Conservation (phyloP, 768 basidiomycete species). For the Phaffia tasmanica region DNA sequence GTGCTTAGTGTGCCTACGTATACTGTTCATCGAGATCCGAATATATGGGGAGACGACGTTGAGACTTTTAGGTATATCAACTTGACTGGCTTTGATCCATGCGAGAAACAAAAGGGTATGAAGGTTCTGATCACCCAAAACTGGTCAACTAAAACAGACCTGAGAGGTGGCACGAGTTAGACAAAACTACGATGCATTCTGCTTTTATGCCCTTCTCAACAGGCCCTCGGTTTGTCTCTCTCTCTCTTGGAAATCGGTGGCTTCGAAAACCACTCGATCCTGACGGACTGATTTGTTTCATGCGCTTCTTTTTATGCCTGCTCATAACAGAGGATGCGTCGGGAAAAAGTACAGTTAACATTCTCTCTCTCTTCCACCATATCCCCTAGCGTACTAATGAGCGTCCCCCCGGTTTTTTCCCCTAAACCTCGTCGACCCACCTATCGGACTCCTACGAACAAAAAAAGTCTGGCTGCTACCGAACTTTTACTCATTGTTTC, state of each 20-base stretch:
- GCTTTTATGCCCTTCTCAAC: conserved; percentile 77
- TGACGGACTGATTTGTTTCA: too few species aligned
- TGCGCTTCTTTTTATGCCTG: too few species aligned
- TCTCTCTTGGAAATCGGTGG: too few species aligned
- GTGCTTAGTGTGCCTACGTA: conserved; percentile 43
- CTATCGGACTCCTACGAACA: not conserved
- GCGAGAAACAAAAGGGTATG: conserved; percentile 73
- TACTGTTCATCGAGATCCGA: not conserved
- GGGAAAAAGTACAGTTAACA: conserved; percentile 25
- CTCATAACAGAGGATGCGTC: conserved; percentile 21
- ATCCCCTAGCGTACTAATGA: too few species aligned
- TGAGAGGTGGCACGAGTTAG: conserved; percentile 47
- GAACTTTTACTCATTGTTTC: conserved; percentile 28
- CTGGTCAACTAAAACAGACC: not conserved
- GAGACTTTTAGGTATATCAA: conserved; percentile 50
- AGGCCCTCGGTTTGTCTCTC: conserved; percentile 52
- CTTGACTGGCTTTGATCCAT: conserved; percentile 60
- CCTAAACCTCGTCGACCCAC: too few species aligned
- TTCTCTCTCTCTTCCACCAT: not conserved
- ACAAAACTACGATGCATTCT: conserved; percentile 51
- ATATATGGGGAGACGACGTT: not conserved
- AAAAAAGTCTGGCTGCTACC: conserved; percentile 27
- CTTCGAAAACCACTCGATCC: too few species aligned
- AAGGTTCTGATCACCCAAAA: conserved; percentile 45
- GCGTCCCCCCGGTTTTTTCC: too few species aligned